Evolutionary conservation across 495 filamentous ascomycete species (phyloP).

Genomic region (Xeromyces bisporus): DNA sequence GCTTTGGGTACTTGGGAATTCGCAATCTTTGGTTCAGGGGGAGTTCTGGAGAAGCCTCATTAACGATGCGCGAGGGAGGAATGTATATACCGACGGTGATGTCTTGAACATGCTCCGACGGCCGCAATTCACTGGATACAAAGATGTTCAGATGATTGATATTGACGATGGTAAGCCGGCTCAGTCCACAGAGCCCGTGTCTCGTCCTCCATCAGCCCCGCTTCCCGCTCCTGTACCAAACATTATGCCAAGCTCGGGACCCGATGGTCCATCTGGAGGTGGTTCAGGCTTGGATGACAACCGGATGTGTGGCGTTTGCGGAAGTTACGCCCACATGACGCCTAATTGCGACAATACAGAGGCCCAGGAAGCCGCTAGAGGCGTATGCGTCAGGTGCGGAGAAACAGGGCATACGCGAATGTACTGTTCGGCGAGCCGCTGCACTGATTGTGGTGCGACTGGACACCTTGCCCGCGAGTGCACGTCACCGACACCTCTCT

Average conservation of each 20-base stretch:
- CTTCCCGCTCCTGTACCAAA: conserved; percentile 8
- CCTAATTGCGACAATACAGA: conserved; percentile 31
- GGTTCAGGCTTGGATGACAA: conserved; percentile 25
- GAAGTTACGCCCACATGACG: conserved; percentile 31
- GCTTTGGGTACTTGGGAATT: conserved; percentile 88
- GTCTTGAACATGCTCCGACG: conserved; percentile 31
- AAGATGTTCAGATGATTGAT: conserved; percentile 33
- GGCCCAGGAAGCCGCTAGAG: conserved; percentile 17
- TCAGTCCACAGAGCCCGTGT: conserved; percentile 7
- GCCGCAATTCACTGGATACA: conserved; percentile 31
- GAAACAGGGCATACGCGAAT: conserved; percentile 20
- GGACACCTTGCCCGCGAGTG: conserved; percentile 25
- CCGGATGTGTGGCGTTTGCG: conserved; percentile 28
- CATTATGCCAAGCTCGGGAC: conserved; percentile 11
- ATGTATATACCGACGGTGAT: conserved; percentile 62
- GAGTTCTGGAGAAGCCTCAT: conserved; percentile 81
- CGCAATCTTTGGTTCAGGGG: conserved; percentile 64
- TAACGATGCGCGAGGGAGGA: conserved; percentile 53
- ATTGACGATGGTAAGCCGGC: conserved; percentile 8
- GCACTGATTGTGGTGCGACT: conserved; percentile 28
- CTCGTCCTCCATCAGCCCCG: conserved; percentile 12
- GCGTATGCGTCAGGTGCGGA: conserved; percentile 30
- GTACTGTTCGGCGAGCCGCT: conserved; percentile 25
- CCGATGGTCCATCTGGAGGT: conserved; percentile 30
- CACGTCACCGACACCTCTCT: conserved; percentile 13